phyloP scores from a whole-genome alignment of 1,284 basidiomycete genomes.

The Cystobasidium slooffiae region DNA sequence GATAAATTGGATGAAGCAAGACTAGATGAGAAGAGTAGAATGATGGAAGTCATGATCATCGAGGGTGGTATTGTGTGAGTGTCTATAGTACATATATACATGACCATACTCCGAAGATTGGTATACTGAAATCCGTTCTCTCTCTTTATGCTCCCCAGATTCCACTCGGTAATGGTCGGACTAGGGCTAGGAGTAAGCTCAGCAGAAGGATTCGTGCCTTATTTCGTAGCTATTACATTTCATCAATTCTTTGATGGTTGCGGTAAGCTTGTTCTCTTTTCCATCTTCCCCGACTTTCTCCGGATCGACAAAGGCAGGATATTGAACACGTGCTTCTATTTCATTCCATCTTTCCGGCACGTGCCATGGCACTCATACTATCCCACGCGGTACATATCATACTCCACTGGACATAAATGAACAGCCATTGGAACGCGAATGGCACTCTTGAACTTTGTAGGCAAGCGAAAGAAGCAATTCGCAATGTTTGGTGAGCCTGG shows the following conservation, averaged over 20 bases:
- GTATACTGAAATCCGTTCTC: neutral
- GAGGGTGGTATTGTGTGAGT: conserved; percentile 58
- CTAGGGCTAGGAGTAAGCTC: conserved; percentile 56
- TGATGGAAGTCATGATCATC: conserved; percentile 54
- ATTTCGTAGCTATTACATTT: conserved; percentile 54
- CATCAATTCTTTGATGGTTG: conserved; percentile 49
- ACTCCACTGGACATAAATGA: neutral
- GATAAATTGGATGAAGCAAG: conserved; percentile 5
- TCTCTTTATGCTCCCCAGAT: conserved; percentile 42
- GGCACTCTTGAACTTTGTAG: conserved; percentile 49
- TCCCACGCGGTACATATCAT: too few species aligned
- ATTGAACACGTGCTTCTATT: too few species aligned
- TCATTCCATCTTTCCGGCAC: neutral
- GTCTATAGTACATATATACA: neutral
- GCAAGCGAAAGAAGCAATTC: conserved; percentile 42
- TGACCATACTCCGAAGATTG: neutral
- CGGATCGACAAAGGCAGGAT: too few species aligned
- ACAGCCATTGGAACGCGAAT: conserved; percentile 52
- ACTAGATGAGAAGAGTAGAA: conserved; percentile 13
- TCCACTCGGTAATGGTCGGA: conserved; percentile 57
- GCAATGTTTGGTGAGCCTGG: conserved; percentile 7
- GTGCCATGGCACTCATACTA: neutral
- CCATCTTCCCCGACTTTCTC: neutral
- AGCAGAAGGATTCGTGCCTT: conserved; percentile 47
- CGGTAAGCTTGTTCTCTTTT: neutral